Base-by-base conservation (phyloP, 345 rosid species). In the Eucalyptus camaldulensis region DNA sequence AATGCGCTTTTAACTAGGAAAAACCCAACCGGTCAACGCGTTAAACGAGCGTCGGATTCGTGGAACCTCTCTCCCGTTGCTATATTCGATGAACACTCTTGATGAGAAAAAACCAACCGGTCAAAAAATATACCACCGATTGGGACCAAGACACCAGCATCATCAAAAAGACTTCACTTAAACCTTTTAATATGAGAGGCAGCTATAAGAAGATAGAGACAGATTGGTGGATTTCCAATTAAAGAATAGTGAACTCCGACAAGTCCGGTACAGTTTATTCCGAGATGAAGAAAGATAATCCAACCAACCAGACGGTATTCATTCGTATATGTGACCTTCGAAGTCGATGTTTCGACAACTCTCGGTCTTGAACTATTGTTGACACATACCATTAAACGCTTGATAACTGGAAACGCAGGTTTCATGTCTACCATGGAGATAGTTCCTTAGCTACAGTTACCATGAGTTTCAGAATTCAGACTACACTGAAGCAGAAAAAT, bases 1-100 rank as follows among this genome's bases (percentile, higher is more conserved):
- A 49, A 49, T 1, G 2, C 2, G 8, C 16, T 27, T 8, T 29
- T 29, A 8, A 12, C 7, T 3, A 62, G 33, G 10, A 53, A 58
- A 65, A n/a, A n/a, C 4, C 51, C 4, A 27, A 49, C 50, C 0
- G 16, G 1, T 49, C 50, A 49, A 49, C 15, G 2, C 6, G 1
- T 49, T 49, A 49, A 49, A 49, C 0, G 50, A 13, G 50, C 15
- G 15, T 49, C 1, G 50, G 50, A 0, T 37, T 37, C 40, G 40
- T 49, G 50, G 50, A 49, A 49, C 1, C 50, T 49, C 16, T 49
- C 51, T 49, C 16, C 51, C 51, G 16, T 49, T 49, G 51, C 51
- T 49, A 49, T 49, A 49, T 49, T 49, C 51, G 51, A 49, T 14
- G 51, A 49, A 49, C 51, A 49, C 51, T 49, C 51, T 49, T 49